Evolutionary conservation across 78 protist genomes (phyloP).

Genomic region (Polysphondylium violaceum): DNA sequence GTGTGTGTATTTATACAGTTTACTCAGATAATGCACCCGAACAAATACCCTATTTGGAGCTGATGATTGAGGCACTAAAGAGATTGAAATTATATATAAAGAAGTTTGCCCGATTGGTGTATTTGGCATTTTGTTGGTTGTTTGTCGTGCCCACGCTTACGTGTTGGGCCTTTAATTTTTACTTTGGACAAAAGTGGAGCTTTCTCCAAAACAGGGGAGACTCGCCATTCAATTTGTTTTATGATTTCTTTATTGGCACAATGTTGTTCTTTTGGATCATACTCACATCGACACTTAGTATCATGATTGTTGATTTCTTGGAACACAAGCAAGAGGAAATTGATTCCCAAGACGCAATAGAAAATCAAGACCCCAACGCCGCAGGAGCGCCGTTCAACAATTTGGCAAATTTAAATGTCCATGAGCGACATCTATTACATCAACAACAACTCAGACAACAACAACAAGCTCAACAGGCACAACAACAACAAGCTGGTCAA

Average conservation of each 20-base stretch:
- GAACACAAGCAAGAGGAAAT: slow-evolving; percentile 30
- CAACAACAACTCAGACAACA: slow-evolving; percentile 23
- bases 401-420: background rate
- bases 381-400: no score
- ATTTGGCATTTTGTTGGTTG: slow-evolving; percentile 36
- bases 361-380: no score
- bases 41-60: slow-evolving; percentile 25
- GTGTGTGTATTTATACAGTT: slow-evolving; percentile 2
- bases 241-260: slow-evolving; percentile 46
- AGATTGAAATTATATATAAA: slow-evolving; percentile 28
- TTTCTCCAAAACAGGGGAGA: background rate
- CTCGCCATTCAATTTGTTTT: background rate
- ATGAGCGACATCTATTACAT: slow-evolving; percentile 8
- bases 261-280: slow-evolving; percentile 53
- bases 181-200: slow-evolving; percentile 35
- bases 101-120: slow-evolving; percentile 15
- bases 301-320: slow-evolving; percentile 20
- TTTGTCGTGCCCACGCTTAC: slow-evolving; percentile 35
- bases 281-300: background rate
- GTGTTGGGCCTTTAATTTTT: slow-evolving; percentile 35
- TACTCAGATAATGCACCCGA: slow-evolving; percentile 74
- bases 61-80: slow-evolving; percentile 36
- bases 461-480: slow-evolving; percentile 19
- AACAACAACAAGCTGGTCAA: slow-evolving; percentile 3
- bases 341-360: slow-evolving; percentile 29